Base-by-base conservation (phyloP, 306 rosid genomes). In the Morella rubra region DNA sequence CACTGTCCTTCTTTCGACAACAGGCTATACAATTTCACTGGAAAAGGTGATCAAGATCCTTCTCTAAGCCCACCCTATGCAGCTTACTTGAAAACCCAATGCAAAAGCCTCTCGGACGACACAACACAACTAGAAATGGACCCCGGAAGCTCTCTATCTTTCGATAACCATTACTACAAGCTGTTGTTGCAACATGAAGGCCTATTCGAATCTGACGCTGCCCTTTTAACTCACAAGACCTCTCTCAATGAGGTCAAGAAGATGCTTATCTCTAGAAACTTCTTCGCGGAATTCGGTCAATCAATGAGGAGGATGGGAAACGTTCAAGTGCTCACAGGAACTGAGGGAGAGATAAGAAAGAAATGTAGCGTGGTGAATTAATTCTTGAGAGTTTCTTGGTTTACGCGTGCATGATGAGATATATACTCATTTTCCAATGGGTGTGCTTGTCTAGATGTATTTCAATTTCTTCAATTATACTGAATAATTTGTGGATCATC, bases 301-400 rank as follows among this genome's bases (percentile, higher is more conserved):
- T 87, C 98, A 3, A 89, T 93, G 85, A 61, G 81, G 64, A 93
- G 83, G 73, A 75, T 91, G 91, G 89, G 89, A 15, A 84, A 70
- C 61, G 79, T 91, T 80, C 79, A 62, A 20, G 82, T 85, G 61
- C 87, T 78, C 41, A 76, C 89, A 1, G 84, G 71, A 66, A n/a
- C 70, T 1, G 67, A 71, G 7, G 94, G 91, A 15, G 80, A 93
- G 72, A 87, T 93, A 20, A 81, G 95, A 59, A 81, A 45, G 10
- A 79, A 73, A 14, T 93, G 98, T 67, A 76, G 86, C 7, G 58
- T 72, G 32, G 86, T 93, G 22, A 93, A 93, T 81, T 62, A 32
- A 32, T 32, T 32, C 0, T 32, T 32, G 37, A 2, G 37, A 32
- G 37, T 32, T 32, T 32, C 37, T 32, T 32, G 37, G 3, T 32